A percentile compares a stretch with the other conserved stretches of the same genome.
Evolutionary conservation across 2,329 filamentous ascomycete species (phyloP).

Genomic region (Rhytidhysteron rufulum): DNA sequence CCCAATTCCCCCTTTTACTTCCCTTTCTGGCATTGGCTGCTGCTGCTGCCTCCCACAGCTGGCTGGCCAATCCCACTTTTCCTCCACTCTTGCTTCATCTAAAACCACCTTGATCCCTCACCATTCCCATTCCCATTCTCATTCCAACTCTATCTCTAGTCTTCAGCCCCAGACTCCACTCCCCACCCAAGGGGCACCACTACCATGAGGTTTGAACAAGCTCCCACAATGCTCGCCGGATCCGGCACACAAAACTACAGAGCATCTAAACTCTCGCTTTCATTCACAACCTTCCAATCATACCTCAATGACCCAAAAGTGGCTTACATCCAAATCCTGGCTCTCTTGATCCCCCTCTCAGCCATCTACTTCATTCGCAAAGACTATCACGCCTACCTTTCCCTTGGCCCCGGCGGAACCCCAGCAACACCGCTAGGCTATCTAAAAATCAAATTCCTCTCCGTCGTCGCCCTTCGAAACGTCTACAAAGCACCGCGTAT

Average conservation of each 20-base stretch:
- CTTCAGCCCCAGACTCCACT: neutral
- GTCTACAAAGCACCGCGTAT: constrained; percentile 60
- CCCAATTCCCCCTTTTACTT: too few species aligned
- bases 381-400: constrained; percentile 73
- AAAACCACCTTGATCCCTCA: neutral
- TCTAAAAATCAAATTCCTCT: constrained; percentile 67
- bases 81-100: too few species aligned
- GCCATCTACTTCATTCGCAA: constrained; percentile 50
- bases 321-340: constrained; percentile 11
- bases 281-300: neutral
- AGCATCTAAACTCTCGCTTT: neutral
- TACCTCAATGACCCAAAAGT: neutral
- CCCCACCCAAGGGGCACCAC: too few species aligned
- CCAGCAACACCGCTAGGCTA: constrained; percentile 72
- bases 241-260: neutral
- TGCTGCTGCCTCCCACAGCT: too few species aligned
- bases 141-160: neutral
- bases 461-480: constrained; percentile 66
- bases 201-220: neutral
- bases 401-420: constrained; percentile 75
- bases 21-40: too few species aligned
- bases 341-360: constrained; percentile 22
- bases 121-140: neutral
- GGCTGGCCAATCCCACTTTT: too few species aligned
- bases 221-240: neutral